Percentiles rank a stretch among this genome's conserved stretches.
phyloP scores from a whole-genome alignment of 306 rosid genomes.

The Comarum palustre region DNA sequence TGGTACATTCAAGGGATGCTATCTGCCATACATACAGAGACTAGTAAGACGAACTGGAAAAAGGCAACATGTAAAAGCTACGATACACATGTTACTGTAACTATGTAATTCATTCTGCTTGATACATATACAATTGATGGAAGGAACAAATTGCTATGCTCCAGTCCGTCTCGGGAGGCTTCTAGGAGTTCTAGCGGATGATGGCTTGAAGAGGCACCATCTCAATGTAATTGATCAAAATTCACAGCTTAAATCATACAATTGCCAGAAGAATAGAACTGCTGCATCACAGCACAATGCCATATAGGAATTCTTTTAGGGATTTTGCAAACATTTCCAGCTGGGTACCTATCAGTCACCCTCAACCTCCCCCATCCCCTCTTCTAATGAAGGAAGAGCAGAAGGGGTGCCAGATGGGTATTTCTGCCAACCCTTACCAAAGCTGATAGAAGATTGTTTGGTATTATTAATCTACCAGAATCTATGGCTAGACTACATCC shows the following conservation, averaged over 20 bases:
- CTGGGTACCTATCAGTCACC: not conserved
- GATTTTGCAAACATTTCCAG: not conserved
- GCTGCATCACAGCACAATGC: not conserved
- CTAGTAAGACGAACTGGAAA: constrained; percentile 33
- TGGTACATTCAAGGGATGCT: constrained; percentile 50
- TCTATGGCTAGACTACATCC: not conserved
- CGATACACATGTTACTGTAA: not conserved
- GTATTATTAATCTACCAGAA: not conserved
- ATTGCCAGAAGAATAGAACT: not conserved
- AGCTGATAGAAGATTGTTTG: not conserved
- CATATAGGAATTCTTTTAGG: not conserved
- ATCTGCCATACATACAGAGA: constrained; percentile 45
- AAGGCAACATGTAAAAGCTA: constrained; percentile 9
- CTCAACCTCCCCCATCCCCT: not conserved
- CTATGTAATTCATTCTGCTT: not conserved
- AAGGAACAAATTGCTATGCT: not conserved
- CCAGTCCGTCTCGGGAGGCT: not conserved
- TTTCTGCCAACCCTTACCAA: not conserved
- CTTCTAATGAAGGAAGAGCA: not conserved
- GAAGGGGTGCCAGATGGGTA: not conserved
- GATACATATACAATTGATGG: not conserved
- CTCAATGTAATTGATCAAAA: not conserved
- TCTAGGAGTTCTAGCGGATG: not conserved
- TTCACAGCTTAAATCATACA: not conserved
- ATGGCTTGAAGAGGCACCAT: not conserved